A percentile compares a stretch with the other conserved stretches of the same genome.
These are phyloP conservation scores for Jimgerdemannia lactiflua DNA, from an alignment of 192 early-diverging fungal species.

Conservation along the genomic window DNA sequence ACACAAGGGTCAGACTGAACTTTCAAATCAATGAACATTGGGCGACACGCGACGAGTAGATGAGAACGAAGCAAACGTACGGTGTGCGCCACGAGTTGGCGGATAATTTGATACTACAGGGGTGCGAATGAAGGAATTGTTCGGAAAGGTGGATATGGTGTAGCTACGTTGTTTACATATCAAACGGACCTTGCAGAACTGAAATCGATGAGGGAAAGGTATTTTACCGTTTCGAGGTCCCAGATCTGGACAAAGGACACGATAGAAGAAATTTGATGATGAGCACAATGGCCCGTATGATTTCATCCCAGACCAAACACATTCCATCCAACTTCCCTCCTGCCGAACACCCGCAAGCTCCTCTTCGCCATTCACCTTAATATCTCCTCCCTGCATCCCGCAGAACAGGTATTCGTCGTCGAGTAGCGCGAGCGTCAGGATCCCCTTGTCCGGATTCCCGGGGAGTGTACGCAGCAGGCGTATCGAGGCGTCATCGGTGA, in stretches of 20 bases:
- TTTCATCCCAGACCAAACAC: not conserved
- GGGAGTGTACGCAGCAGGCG: constrained; percentile 24
- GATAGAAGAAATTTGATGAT: not conserved
- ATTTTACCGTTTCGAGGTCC: constrained; percentile 65
- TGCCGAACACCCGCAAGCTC: too few species aligned
- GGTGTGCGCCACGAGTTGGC: constrained; percentile 52
- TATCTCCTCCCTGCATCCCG: constrained; percentile 69
- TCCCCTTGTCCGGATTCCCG: constrained; percentile 43
- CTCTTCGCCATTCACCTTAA: constrained; percentile 37
- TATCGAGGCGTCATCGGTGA: constrained; percentile 15
- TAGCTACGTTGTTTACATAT: too few species aligned
- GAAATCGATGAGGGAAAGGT: too few species aligned
- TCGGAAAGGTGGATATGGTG: too few species aligned
- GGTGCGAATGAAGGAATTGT: too few species aligned
- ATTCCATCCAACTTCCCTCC: not conserved
- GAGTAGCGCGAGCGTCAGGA: constrained; percentile 61
- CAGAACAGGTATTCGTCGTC: constrained; percentile 69
- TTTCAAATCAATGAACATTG: not conserved
- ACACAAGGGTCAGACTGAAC: too few species aligned
- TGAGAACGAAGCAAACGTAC: constrained; percentile 15
- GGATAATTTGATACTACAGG: constrained; percentile 39
- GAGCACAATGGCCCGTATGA: not conserved
- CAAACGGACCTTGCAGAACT: too few species aligned
- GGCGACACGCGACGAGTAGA: constrained; percentile 17
- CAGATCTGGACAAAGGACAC: constrained; percentile 44